Base-by-base conservation (phyloP, 306 rosid species). In the Albizia julibrissin region DNA sequence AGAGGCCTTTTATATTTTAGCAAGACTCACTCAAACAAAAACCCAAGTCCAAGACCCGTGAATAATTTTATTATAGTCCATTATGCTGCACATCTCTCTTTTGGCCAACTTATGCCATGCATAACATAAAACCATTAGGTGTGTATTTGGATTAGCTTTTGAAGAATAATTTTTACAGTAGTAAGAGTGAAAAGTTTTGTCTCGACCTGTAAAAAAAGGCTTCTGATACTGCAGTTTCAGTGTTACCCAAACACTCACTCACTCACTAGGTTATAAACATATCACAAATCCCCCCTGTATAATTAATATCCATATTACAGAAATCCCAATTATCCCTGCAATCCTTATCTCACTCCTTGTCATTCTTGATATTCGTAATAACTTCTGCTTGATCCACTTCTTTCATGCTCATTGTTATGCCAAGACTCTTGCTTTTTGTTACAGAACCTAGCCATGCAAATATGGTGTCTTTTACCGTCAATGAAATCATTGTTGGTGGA, bases 401-500 rank as follows among this genome's bases (percentile, higher is more conserved):
- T 14, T 24, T 24, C 33, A 16, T 29, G 21, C n/a, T 43, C 72
- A 16, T 77, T 43, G 19, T 26, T 59, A 54, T 59, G 56, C 67
- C 72, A 42, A 61, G 58, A 75, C 21, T 59, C 69, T 24, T 39
- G 49, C 6, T 10, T 39, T 70, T 70, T 42, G 62, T 66, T 75
- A 13, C 39, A 69, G 80, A 80, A 27, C 33, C 26, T 73, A 27
- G 62, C 75, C 34, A 58, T 59, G 18, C 39, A 34, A 34, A 37
- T 27, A 42, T 16, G 68, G 75, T 69, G 46, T 69, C 34, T 76
- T 75, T 80, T 61, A 29, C 58, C 24, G 13, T 18, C 47, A 34
- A 10, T 50, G 67, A 79, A 46, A 72, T 62, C 76, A 22, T 65
- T 64, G 11, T 31, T 65, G 75, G 72, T 50, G 40, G 67, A 49